phyloP scores from a whole-genome alignment of 75 land plant species.

The Larix kaempferi region DNA sequence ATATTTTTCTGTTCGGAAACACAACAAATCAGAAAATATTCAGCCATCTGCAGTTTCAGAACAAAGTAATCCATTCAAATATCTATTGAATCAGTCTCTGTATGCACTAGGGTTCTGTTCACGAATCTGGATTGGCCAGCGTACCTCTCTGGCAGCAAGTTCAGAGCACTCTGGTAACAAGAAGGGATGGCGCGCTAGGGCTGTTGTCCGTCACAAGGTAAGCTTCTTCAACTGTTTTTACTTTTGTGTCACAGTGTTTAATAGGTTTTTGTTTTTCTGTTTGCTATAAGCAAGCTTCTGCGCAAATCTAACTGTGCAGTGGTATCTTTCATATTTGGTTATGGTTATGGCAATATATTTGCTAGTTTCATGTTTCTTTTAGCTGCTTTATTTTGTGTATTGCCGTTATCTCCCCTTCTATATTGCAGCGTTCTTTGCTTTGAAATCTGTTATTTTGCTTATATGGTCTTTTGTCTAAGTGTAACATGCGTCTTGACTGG shows the following conservation, averaged over 20 bases:
- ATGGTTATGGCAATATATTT: neutral
- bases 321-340: neutral
- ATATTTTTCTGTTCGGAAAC: neutral
- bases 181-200: conserved; percentile 5
- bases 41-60: conserved; percentile 6
- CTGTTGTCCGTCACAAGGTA: conserved; percentile 2
- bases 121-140: conserved; percentile 17
- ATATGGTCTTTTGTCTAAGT: neutral
- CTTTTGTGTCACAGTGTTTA: neutral
- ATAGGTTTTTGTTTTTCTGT: neutral
- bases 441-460: too few relatives aligned
- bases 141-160: conserved; percentile 16
- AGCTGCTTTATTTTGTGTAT: neutral
- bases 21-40: neutral
- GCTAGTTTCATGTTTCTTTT: neutral
- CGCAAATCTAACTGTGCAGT: neutral
- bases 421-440: neutral
- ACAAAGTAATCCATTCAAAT: neutral
- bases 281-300: neutral
- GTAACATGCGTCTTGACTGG: neutral
- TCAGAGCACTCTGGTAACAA: conserved; percentile 2
- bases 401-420: neutral
- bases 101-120: conserved; percentile 33
- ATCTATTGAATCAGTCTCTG: conserved; percentile 21
- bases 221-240: neutral